phyloP scores from a whole-genome alignment of 2,329 filamentous ascomycete genomes.

The Cephalotrichum gorgonifer region DNA sequence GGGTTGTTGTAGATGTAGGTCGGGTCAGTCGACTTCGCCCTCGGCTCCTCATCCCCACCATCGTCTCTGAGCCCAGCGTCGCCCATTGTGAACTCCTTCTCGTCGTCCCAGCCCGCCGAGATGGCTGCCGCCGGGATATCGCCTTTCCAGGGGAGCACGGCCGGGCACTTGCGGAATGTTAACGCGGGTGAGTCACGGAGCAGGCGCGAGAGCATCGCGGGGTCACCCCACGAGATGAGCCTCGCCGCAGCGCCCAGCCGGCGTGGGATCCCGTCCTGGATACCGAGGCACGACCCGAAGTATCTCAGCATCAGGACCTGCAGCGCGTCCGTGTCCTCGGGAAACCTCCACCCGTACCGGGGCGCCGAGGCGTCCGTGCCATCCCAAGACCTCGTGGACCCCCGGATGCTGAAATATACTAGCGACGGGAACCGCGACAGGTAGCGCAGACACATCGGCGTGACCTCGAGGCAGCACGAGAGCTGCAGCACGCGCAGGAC shows the following conservation, averaged over 20 bases:
- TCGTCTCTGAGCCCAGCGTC: not conserved
- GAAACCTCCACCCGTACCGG: conserved; percentile 22
- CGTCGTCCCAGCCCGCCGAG: not conserved
- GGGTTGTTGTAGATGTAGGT: conserved; percentile 1
- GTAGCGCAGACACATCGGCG: conserved; percentile 28
- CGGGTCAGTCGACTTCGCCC: not conserved
- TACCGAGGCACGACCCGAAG: conserved; percentile 2
- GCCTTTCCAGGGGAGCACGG: not conserved
- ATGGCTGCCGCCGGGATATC: not conserved
- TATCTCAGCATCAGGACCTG: conserved; percentile 5
- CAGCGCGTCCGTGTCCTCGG: conserved; percentile 2
- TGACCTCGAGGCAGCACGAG: conserved; percentile 28
- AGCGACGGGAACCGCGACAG: conserved; percentile 32
- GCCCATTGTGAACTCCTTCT: not conserved
- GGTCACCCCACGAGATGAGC: not conserved
- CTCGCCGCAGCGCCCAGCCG: not conserved
- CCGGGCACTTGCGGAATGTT: not conserved
- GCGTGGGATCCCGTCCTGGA: not conserved
- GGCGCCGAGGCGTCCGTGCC: conserved; percentile 9
- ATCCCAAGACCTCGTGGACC: not conserved
- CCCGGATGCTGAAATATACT: conserved; percentile 26
- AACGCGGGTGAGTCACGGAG: not conserved
- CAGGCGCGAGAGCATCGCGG: not conserved
- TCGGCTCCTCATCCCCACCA: not conserved
- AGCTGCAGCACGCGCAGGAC: conserved; percentile 34